Evolutionary conservation across 495 filamentous ascomycete species (phyloP).

Genomic region (Acidomyces sp.): DNA sequence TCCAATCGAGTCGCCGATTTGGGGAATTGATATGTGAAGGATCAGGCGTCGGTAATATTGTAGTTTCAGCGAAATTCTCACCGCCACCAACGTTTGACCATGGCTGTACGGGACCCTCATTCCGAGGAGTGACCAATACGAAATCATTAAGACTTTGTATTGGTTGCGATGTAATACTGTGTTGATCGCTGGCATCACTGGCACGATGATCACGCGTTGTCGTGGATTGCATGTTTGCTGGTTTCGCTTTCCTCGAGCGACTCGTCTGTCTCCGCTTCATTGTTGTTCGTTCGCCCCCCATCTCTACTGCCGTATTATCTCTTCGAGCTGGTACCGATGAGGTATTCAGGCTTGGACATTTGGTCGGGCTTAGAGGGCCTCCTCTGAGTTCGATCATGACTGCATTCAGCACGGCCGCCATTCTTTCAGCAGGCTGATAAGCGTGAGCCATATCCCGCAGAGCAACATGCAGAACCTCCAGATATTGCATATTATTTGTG

Average conservation of each 20-base stretch:
- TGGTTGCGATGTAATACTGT: conserved; percentile 1
- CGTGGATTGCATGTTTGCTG: conserved; percentile 10
- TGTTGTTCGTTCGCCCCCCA: conserved; percentile 9
- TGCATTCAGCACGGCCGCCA: conserved; percentile 24
- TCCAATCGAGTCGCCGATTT: conserved; percentile 2
- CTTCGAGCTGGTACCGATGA: conserved; percentile 23
- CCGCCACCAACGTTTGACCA: conserved; percentile 4
- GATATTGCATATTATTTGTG: conserved; percentile 28
- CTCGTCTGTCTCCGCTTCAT: conserved; percentile 23
- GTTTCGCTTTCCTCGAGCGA: conserved; percentile 10
- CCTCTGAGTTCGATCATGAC: conserved; percentile 27
- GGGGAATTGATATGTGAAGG: not conserved
- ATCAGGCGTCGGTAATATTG: conserved; percentile 4
- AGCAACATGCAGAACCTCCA: conserved; percentile 24
- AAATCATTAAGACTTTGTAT: conserved; percentile 14
- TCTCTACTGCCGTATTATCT: conserved; percentile 16
- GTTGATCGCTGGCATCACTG: conserved; percentile 9
- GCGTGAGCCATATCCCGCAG: conserved; percentile 26
- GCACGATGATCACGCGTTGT: conserved; percentile 10
- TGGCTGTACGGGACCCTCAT: conserved; percentile 7
- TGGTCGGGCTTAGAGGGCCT: conserved; percentile 9
- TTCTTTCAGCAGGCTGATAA: conserved; percentile 28
- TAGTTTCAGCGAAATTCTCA: not conserved
- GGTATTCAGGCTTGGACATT: conserved; percentile 5
- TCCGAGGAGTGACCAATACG: conserved; percentile 26